A percentile compares a stretch with the other conserved stretches of the same genome.
These are phyloP conservation scores for Aspergillus fischeri DNA, from an alignment of 2,329 filamentous ascomycete genomes.

Conservation along the genomic window DNA sequence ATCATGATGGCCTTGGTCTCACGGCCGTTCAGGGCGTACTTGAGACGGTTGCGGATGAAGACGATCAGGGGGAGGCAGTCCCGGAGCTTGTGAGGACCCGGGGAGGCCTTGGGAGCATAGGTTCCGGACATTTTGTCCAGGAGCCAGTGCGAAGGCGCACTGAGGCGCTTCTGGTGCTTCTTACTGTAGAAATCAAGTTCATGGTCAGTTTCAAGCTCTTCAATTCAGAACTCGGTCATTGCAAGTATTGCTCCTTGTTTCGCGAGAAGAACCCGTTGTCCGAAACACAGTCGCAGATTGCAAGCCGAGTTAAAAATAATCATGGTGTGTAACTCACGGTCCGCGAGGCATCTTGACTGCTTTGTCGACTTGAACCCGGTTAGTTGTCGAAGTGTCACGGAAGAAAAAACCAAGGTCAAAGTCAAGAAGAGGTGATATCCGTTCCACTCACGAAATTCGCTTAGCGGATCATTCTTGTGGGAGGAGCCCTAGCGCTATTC, in stretches of 20 bases:
- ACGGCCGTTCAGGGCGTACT: constrained; percentile 99
- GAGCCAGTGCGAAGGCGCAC: constrained; percentile 98
- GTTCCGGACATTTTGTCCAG: constrained; percentile 98
- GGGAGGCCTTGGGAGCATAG: constrained; percentile 66
- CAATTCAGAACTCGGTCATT: not conserved
- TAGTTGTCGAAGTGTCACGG: constrained; percentile 37
- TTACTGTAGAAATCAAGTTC: constrained; percentile 56
- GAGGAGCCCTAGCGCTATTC: constrained; percentile 29
- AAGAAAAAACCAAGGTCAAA: constrained; percentile 17
- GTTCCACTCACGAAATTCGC: constrained; percentile 26
- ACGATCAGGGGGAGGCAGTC: constrained; percentile 98
- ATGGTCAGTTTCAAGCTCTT: constrained; percentile 21
- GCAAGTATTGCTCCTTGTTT: constrained; percentile 1
- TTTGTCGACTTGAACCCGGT: constrained; percentile 37
- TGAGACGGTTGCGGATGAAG: constrained; percentile 89
- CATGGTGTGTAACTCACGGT: constrained; percentile 49
- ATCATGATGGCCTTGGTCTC: constrained; percentile 97
- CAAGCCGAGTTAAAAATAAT: not conserved
- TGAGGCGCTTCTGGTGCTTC: constrained; percentile 99
- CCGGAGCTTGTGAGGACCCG: constrained; percentile 98
- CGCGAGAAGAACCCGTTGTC: not conserved
- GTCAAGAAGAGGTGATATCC: constrained; percentile 19
- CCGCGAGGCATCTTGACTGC: constrained; percentile 52
- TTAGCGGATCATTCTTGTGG: constrained; percentile 29
- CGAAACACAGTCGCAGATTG: not conserved